Conservation (phyloP, 176 grass and related monocot genomes). For the Oryza nivara region DNA sequence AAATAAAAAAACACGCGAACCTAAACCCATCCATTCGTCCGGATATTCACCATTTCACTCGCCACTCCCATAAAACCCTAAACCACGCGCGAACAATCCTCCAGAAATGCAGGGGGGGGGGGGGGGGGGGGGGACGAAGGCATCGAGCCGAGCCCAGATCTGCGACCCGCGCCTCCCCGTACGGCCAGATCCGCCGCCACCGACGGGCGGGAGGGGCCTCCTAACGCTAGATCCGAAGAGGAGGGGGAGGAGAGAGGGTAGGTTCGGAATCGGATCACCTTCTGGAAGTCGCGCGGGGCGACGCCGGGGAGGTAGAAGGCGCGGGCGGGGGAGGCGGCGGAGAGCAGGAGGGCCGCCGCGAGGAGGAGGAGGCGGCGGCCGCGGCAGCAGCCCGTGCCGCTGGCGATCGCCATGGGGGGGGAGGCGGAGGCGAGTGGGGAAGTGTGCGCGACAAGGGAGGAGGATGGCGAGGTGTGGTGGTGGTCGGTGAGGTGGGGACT, state of each 20-base stretch:
- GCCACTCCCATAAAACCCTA: slow-evolving; percentile 43
- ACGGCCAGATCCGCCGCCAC: slow-evolving; percentile 33
- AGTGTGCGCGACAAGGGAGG: background rate
- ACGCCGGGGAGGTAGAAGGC: slow-evolving; percentile 91
- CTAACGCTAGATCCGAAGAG: slow-evolving; percentile 33
- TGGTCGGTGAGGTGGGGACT: background rate
- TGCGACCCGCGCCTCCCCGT: background rate
- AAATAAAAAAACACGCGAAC: background rate
- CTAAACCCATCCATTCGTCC: background rate
- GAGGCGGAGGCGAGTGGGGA: background rate
- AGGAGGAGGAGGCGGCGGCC: background rate
- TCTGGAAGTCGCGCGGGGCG: slow-evolving; percentile 73
- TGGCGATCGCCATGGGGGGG: slow-evolving; percentile 47
- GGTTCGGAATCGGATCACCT: slow-evolving; percentile 41
- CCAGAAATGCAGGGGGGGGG: background rate
- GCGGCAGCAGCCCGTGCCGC: background rate
- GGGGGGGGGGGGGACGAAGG: background rate
- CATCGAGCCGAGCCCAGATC: slow-evolving; percentile 29
- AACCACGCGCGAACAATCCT: slow-evolving; percentile 1
- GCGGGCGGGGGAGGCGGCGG: slow-evolving; percentile 22
- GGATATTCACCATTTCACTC: background rate
- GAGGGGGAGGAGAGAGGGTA: background rate
- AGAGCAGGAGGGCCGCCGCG: slow-evolving; percentile 17
- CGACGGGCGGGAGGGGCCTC: background rate
- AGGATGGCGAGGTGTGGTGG: background rate